Evolutionary conservation across 2,329 filamentous ascomycete genomes (phyloP), one percentile per base, ranked within the genome.

Genomic region (Pseudogymnoascus sp.): DNA sequence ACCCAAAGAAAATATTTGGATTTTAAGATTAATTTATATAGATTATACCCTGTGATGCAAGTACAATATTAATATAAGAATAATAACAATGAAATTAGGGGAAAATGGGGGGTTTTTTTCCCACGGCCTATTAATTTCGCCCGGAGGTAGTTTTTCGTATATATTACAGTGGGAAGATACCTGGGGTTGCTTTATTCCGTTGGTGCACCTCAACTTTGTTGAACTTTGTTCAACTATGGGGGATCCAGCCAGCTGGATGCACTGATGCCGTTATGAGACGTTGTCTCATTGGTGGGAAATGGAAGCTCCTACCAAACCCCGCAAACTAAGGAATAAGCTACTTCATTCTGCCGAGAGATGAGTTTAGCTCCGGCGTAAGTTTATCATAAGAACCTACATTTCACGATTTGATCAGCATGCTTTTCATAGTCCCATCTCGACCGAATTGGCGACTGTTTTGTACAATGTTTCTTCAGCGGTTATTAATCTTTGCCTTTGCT

Each of bases 231-330:
- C 8, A 31, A 53, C 23, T 28, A 8, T 31, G 46, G 46, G 28
- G 49, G n/a, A 18, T 56, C n/a, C 4, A n/a, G 8, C 25, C n/a
- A 31, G n/a, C 18, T 53, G 25, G 8, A 53, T 5, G 21, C 25
- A 14, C 14, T 31, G 14, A 18, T 18, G 49, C 8, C 3, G 2
- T 14, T 53, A 14, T 21, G 9, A 3, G 16, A 34, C 4, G n/a
- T 12, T 56, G n/a, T 56, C 49, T 21, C 18, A 56, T 56, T 56
- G 49, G 49, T 56, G 49, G 49, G 49, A 56, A 56, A 56, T 56
- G 49, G 6, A 34, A 34, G 11, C 49, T 18, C 49, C 46, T 34
- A 18, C 25, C 25, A 56, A 56, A 56, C 46, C 46, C 46, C 46
- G 46, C 46, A 56, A 56, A 56, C 46, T 18, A 11, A 8, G 46